phyloP scores from a whole-genome alignment of 768 basidiomycete genomes.

The Gelatoporia subvermispora region DNA sequence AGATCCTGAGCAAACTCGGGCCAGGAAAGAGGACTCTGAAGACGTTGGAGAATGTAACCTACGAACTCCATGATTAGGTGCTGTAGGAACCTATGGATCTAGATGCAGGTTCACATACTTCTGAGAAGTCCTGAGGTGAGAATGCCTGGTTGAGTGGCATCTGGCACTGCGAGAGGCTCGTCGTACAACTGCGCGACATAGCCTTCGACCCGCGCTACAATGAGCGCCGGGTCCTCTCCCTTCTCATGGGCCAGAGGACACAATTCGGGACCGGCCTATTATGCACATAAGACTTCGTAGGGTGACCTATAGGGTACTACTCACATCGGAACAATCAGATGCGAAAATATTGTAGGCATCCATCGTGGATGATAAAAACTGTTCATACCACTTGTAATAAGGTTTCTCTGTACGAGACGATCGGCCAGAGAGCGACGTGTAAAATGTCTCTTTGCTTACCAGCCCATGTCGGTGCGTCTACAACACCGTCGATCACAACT shows the following conservation, averaged over 20 bases:
- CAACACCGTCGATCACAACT: slow-evolving; percentile 27
- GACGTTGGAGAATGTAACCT: slow-evolving; percentile 10
- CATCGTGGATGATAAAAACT: slow-evolving; percentile 20
- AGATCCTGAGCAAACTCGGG: slow-evolving; percentile 11
- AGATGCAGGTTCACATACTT: slow-evolving; percentile 10
- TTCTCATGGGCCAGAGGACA: slow-evolving; percentile 22
- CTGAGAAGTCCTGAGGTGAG: slow-evolving; percentile 21
- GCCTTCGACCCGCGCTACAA: slow-evolving; percentile 18
- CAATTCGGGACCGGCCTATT: slow-evolving; percentile 22
- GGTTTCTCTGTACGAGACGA: slow-evolving; percentile 6
- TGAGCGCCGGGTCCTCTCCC: slow-evolving; percentile 3
- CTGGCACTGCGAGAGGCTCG: slow-evolving; percentile 22
- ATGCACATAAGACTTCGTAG: too few species aligned
- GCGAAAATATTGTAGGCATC: slow-evolving; percentile 23
- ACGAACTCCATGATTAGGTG: background rate
- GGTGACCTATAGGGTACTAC: background rate
- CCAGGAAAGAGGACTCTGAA: slow-evolving; percentile 22
- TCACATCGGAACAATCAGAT: slow-evolving; percentile 21
- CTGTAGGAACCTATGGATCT: background rate
- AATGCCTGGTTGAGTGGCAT: slow-evolving; percentile 20
- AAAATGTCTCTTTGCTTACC: slow-evolving; percentile 11
- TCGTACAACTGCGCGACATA: slow-evolving; percentile 20
- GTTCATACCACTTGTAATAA: slow-evolving; percentile 13
- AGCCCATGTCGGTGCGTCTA: slow-evolving; percentile 24
- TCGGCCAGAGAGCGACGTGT: background rate